A percentile compares a stretch with the other conserved stretches of the same genome.
These are phyloP conservation scores for Geranium incanum DNA, from an alignment of 441 rosid genomes.

Conservation along the genomic window DNA sequence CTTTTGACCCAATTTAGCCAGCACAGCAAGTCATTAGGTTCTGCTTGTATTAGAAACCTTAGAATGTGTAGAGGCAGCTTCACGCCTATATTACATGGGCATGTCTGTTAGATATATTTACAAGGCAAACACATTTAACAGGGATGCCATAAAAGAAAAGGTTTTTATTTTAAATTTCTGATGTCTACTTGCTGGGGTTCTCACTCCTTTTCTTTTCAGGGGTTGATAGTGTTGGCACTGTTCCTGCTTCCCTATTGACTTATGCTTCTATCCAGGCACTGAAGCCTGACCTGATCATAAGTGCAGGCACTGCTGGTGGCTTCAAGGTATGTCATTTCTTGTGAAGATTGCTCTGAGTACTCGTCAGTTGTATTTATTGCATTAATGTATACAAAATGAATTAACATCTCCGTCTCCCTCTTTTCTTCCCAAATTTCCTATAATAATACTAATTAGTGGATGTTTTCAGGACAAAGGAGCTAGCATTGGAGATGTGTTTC, in stretches of 20 bases:
- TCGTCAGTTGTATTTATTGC: not conserved
- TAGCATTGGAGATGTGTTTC: slow-evolving; percentile 70
- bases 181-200: not conserved
- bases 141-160: not conserved
- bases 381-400: not conserved
- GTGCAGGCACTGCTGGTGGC: slow-evolving; percentile 96
- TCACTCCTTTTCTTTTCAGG: slow-evolving; percentile 37
- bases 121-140: not conserved
- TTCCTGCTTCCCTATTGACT: slow-evolving; percentile 76
- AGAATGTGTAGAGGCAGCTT: not conserved
- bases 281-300: slow-evolving; percentile 82
- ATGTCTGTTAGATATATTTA: not conserved
- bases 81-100: not conserved
- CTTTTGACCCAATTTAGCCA: not conserved
- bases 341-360: not conserved
- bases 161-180: not conserved
- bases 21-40: not conserved
- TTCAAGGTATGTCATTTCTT: slow-evolving; percentile 50
- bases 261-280: slow-evolving; percentile 79
- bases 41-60: not conserved
- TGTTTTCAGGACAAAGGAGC: slow-evolving; percentile 75
- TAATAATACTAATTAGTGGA: slow-evolving; percentile 16
- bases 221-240: slow-evolving; percentile 79
- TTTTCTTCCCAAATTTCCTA: not conserved
- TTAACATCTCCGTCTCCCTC: not conserved